phyloP scores from a whole-genome alignment of 176 grass and related monocot genomes.

The Hyparrhenia diplandra region DNA sequence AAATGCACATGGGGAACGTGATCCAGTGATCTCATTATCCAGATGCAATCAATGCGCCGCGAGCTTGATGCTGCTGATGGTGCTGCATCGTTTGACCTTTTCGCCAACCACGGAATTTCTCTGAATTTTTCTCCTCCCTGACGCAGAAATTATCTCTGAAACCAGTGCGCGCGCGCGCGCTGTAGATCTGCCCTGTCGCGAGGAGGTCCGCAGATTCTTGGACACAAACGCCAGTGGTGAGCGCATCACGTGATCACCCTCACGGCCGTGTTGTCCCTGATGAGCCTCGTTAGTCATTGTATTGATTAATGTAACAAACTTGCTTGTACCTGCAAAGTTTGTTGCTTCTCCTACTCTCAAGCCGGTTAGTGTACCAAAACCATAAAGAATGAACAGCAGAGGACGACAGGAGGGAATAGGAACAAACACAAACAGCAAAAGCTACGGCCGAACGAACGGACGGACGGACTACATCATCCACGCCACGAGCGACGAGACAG shows the following conservation, averaged over 20 bases:
- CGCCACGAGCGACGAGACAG: not conserved
- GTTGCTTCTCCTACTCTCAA: not conserved
- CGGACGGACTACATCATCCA: conserved; percentile 1
- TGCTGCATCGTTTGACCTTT: not conserved
- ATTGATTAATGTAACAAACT: not conserved
- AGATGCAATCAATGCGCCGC: not conserved
- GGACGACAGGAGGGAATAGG: not conserved
- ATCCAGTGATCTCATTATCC: not conserved
- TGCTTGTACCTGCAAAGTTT: not conserved
- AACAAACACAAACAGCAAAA: not conserved
- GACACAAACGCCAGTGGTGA: not conserved
- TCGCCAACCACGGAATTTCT: not conserved
- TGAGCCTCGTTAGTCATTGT: not conserved
- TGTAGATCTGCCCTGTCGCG: not conserved
- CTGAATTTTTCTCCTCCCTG: not conserved
- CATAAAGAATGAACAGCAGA: not conserved
- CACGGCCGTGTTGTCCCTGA: not conserved
- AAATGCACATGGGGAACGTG: not conserved
- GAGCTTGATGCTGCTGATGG: not conserved
- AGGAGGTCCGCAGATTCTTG: not conserved
- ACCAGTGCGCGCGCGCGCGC: not conserved
- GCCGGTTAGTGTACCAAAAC: not conserved
- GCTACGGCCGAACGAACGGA: conserved; percentile 1
- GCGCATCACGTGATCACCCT: no score
- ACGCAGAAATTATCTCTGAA: not conserved